Percentiles rank a stretch among this genome's conserved stretches.
phyloP scores from a whole-genome alignment of 345 rosid genomes.

The Populus davidiana region DNA sequence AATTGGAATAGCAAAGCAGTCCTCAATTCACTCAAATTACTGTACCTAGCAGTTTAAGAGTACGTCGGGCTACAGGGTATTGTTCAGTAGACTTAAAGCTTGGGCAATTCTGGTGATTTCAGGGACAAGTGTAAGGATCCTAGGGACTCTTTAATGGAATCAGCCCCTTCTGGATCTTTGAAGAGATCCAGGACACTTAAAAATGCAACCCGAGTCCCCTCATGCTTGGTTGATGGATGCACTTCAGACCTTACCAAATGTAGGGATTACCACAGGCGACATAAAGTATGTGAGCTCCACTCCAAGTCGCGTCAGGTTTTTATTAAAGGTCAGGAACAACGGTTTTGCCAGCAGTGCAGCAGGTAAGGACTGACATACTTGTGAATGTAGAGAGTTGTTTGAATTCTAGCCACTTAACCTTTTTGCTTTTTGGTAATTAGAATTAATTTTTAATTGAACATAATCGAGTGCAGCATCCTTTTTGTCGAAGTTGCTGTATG shows the following conservation, averaged over 20 bases:
- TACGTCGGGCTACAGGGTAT: slow-evolving; percentile 10
- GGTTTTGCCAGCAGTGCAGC: slow-evolving; percentile 90
- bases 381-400: neutral
- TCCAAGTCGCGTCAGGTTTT: slow-evolving; percentile 60
- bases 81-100: slow-evolving; percentile 31
- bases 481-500: neutral
- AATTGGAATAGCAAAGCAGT: slow-evolving; percentile 14
- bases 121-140: slow-evolving; percentile 13
- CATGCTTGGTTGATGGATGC: slow-evolving; percentile 79
- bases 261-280: slow-evolving; percentile 71
- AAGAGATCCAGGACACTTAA: slow-evolving; percentile 49
- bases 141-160: slow-evolving; percentile 43
- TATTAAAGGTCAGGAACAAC: slow-evolving; percentile 55
- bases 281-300: slow-evolving; percentile 72
- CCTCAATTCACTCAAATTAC: slow-evolving; percentile 12
- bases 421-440: too few species aligned
- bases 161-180: slow-evolving; percentile 43
- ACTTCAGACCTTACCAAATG: slow-evolving; percentile 60
- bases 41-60: slow-evolving; percentile 14
- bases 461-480: neutral
- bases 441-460: neutral
- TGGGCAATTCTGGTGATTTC: slow-evolving; percentile 24
- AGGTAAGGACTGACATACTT: slow-evolving; percentile 35
- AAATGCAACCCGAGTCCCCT: slow-evolving; percentile 41
- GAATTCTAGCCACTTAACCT: neutral